Conservation (phyloP, 495 filamentous ascomycete species). For the Penicillium macrosclerotiorum region DNA sequence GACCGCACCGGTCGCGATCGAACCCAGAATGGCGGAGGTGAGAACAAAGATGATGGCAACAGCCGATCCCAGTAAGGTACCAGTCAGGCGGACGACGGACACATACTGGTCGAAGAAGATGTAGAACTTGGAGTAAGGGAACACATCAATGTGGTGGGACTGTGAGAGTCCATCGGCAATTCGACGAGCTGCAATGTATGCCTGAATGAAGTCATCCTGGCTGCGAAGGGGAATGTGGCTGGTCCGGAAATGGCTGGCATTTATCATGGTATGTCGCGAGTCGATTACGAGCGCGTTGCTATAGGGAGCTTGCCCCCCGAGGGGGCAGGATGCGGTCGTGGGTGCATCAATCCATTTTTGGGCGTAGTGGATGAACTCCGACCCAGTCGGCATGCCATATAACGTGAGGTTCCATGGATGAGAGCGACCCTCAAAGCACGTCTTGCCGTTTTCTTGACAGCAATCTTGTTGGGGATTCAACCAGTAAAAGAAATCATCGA, state of each 20-base stretch:
- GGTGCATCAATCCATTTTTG: slow-evolving; percentile 78
- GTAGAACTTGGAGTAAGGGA: slow-evolving; percentile 95
- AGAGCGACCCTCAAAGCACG: slow-evolving; percentile 74
- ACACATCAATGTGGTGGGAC: slow-evolving; percentile 71
- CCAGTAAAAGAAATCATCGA: slow-evolving; percentile 97
- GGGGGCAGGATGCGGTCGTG: slow-evolving; percentile 77
- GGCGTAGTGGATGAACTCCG: slow-evolving; percentile 84
- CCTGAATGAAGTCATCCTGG: slow-evolving; percentile 90
- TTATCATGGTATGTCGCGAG: slow-evolving; percentile 56
- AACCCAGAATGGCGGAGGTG: slow-evolving; percentile 77
- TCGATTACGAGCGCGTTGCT: slow-evolving; percentile 82
- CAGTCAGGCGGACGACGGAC: slow-evolving; percentile 74
- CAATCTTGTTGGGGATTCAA: slow-evolving; percentile 85
- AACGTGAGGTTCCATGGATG: slow-evolving; percentile 87
- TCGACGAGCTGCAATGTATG: slow-evolving; percentile 85
- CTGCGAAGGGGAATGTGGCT: slow-evolving; percentile 79
- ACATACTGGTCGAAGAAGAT: slow-evolving; percentile 99
- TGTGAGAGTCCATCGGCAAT: slow-evolving; percentile 73
- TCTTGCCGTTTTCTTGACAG: slow-evolving; percentile 63
- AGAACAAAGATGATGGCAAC: slow-evolving; percentile 79
- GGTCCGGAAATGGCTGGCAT: slow-evolving; percentile 87
- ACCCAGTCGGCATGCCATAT: slow-evolving; percentile 84
- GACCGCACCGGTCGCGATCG: slow-evolving; percentile 73
- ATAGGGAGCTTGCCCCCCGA: slow-evolving; percentile 86
- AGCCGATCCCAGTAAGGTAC: slow-evolving; percentile 74